Evolutionary conservation across 2,329 filamentous ascomycete species (phyloP).

Genomic region (Beauveria sp.): DNA sequence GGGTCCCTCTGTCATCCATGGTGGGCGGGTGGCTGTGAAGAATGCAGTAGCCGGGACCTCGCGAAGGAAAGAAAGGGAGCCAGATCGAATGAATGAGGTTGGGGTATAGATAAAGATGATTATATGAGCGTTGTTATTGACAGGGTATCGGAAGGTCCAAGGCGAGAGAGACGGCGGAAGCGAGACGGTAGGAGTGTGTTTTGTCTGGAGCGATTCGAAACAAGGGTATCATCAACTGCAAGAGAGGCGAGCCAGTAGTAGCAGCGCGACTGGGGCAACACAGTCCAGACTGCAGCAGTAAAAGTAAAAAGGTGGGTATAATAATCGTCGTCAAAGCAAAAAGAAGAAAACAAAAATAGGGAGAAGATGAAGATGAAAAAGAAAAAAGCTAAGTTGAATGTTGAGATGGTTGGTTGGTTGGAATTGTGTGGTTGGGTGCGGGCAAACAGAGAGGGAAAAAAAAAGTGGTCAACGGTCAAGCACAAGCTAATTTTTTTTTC

Average conservation of each 20-base stretch:
- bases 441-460: neutral
- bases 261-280: neutral
- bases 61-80: neutral
- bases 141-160: neutral
- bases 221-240: conserved; percentile 11
- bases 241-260: neutral
- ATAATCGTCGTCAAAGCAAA: conserved; percentile 7
- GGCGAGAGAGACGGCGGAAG: neutral
- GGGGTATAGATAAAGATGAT: neutral
- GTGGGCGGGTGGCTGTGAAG: conserved; percentile 5
- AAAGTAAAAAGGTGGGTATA: neutral
- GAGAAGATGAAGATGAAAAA: neutral
- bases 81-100: conserved; percentile 2
- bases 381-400: neutral
- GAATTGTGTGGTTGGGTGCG: neutral
- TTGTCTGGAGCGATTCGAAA: conserved; percentile 4
- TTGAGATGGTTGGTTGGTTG: neutral
- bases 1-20: conserved; percentile 16
- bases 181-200: neutral
- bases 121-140: neutral
- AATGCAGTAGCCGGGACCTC: conserved; percentile 12
- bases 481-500: neutral
- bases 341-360: too few relatives aligned
- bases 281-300: neutral
- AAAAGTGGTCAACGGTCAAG: neutral